Percentiles rank a stretch among this genome's conserved stretches.
These are phyloP conservation scores for Dunaliella primolecta DNA, from an alignment of 139 green algal genomes.

Conservation along the genomic window DNA sequence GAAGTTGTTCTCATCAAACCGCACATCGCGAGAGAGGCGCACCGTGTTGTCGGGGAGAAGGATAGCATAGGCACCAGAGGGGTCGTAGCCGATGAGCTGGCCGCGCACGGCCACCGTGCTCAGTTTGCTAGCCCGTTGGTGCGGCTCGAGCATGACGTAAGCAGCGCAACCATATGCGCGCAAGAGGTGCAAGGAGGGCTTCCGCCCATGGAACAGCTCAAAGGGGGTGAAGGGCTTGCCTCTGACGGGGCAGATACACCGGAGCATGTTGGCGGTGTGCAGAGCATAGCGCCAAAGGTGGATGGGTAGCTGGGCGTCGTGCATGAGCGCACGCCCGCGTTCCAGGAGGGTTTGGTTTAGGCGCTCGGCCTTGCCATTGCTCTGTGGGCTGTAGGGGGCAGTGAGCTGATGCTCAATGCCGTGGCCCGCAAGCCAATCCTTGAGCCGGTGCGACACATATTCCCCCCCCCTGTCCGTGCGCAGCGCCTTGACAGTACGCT, in stretches of 20 bases:
- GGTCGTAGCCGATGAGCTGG: constrained; percentile 7
- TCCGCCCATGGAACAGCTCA: background rate
- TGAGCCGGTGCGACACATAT: background rate
- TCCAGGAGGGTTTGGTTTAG: constrained; percentile 28
- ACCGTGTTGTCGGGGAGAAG: too few species aligned
- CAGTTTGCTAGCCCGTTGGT: background rate
- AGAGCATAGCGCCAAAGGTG: background rate
- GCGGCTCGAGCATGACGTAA: background rate
- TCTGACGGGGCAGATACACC: background rate
- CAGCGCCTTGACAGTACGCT: too few species aligned
- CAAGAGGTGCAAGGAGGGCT: background rate
- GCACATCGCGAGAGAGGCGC: background rate
- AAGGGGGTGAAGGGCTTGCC: background rate
- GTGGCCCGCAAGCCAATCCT: background rate
- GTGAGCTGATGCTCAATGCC: constrained; percentile 17
- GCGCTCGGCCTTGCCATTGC: constrained; percentile 31
- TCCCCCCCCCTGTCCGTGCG: constrained; percentile 25
- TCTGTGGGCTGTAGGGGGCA: constrained; percentile 21
- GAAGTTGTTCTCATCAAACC: background rate
- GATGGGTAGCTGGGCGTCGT: background rate
- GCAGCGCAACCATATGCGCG: background rate
- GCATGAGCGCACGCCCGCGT: constrained; percentile 11
- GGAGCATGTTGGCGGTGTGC: background rate
- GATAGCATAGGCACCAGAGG: too few species aligned
- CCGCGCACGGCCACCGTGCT: background rate